These are phyloP conservation scores for Talaromyces liani DNA, from an alignment of 495 filamentous ascomycete species.

Conservation along the genomic window DNA sequence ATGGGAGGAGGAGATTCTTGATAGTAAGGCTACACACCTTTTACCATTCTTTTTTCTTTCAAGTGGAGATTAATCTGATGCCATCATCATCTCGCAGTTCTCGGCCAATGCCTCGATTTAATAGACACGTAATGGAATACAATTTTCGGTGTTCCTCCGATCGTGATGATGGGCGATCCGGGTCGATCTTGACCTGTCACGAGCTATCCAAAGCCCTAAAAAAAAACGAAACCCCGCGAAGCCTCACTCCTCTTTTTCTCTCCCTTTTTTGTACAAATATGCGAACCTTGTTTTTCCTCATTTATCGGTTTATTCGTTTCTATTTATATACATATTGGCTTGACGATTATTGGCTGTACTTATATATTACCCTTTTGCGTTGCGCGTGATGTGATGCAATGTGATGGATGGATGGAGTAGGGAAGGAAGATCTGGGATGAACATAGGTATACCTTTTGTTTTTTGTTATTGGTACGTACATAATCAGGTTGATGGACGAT, in stretches of 20 bases:
- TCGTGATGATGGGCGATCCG: not conserved
- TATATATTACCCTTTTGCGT: not conserved
- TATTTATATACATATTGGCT: not conserved
- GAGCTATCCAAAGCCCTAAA: not conserved
- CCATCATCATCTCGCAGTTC: constrained; percentile 32
- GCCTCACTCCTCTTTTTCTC: not conserved
- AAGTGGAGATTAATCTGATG: constrained; percentile 8
- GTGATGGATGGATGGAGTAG: not conserved
- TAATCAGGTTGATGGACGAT: not conserved
- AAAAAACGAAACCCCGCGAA: not conserved
- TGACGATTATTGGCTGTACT: not conserved
- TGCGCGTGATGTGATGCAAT: not conserved
- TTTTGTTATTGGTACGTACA: not conserved
- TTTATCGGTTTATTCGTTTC: not conserved
- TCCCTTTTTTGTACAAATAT: not conserved
- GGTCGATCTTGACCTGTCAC: not conserved
- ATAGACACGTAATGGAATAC: constrained; percentile 14
- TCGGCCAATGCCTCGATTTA: constrained; percentile 60
- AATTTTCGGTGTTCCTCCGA: not conserved
- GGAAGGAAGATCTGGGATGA: not conserved
- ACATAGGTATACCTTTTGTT: not conserved
- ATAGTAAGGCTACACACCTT: constrained; percentile 47
- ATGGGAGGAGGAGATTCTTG: constrained; percentile 88
- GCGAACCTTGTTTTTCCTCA: not conserved
- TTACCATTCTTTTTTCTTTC: not conserved